Percentiles rank a stretch among this genome's conserved stretches.
These are phyloP conservation scores for Fulvia fulva DNA, from an alignment of 2,329 filamentous ascomycete genomes.

Conservation along the genomic window DNA sequence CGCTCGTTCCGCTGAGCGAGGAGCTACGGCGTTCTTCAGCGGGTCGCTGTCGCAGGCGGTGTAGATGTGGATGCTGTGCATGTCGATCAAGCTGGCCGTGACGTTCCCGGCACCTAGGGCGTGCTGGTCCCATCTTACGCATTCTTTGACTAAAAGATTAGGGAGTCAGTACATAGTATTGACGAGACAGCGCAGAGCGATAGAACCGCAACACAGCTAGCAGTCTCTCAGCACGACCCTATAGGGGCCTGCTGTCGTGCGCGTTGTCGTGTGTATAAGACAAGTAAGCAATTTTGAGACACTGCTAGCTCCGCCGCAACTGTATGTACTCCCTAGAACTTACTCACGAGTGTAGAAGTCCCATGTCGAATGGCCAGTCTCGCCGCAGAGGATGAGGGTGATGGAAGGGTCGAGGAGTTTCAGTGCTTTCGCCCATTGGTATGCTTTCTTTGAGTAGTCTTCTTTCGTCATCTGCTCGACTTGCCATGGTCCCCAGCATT, in stretches of 20 bases:
- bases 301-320: no score
- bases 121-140: constrained; percentile 52
- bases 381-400: constrained; percentile 68
- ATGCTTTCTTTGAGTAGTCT: constrained; percentile 64
- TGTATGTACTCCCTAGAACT: no score
- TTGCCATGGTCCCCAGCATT: constrained; percentile 65
- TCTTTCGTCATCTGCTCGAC: constrained; percentile 65
- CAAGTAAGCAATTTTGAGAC: no score
- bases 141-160: no score
- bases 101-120: constrained; percentile 44
- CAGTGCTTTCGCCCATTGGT: constrained; percentile 68
- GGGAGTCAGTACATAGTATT: no score
- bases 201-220: no score
- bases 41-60: constrained; percentile 54
- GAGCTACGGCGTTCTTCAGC: constrained; percentile 57
- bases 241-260: no score
- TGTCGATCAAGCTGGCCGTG: constrained; percentile 59
- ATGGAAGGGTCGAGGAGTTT: constrained; percentile 68
- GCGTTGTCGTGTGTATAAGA: no score
- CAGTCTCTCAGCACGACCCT: no score
- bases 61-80: constrained; percentile 80
- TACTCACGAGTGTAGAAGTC: constrained; percentile 69
- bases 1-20: constrained; percentile 66
- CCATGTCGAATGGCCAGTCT: constrained; percentile 66
- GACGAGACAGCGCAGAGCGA: no score